Conservation (phyloP, 1,284 basidiomycete species). For the Malassezia equina region DNA sequence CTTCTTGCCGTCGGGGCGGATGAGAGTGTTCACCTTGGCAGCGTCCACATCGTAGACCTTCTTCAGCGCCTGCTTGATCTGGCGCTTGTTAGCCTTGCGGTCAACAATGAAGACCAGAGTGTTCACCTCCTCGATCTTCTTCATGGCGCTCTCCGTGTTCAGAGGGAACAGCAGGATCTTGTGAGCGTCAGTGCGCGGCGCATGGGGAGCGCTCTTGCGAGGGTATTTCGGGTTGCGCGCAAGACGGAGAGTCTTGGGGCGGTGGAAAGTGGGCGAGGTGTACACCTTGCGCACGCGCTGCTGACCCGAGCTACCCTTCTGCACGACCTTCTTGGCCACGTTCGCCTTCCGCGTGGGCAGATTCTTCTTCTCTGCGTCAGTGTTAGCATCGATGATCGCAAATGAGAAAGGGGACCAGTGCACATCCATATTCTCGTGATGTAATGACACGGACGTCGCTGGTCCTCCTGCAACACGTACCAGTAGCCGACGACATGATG, state of each 20-base stretch:
- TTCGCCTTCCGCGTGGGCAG: constrained; percentile 54
- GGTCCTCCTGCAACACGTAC: constrained; percentile 1
- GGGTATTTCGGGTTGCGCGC: constrained; percentile 80
- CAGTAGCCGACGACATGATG: constrained; percentile 14
- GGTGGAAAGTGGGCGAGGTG: constrained; percentile 83
- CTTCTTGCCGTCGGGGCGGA: constrained; percentile 98
- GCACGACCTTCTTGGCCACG: constrained; percentile 88
- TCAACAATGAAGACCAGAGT: constrained; percentile 97
- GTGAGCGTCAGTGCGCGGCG: constrained; percentile 94
- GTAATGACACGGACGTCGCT: background rate
- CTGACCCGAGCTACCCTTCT: constrained; percentile 72
- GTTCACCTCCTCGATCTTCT: constrained; percentile 99
- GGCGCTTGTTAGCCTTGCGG: constrained; percentile 84
- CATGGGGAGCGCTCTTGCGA: constrained; percentile 84
- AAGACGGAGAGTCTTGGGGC: constrained; percentile 85
- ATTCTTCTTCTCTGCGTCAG: constrained; percentile 10
- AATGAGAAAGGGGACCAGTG: background rate
- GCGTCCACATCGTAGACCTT: constrained; percentile 96
- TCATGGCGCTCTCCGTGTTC: constrained; percentile 56
- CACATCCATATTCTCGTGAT: background rate
- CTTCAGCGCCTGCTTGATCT: constrained; percentile 95
- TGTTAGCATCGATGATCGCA: constrained; percentile 7
- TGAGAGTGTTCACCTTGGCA: constrained; percentile 92
- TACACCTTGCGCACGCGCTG: constrained; percentile 67
- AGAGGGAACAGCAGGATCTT: constrained; percentile 72